Conservation (phyloP, 202 grass and related monocot species). For the Panicum virgatum region DNA sequence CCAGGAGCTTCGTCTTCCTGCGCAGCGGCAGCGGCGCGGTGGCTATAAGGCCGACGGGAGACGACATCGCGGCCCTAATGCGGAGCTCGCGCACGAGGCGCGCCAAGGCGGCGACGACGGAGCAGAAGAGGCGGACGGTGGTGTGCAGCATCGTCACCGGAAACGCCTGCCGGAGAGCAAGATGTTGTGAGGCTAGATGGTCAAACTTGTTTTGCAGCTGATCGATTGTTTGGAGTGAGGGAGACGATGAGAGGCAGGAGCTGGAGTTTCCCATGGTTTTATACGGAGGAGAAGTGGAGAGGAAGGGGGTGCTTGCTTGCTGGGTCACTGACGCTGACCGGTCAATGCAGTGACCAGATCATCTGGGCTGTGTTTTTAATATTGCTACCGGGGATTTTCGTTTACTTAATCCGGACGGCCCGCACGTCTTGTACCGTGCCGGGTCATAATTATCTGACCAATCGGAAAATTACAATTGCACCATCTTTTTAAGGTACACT, state of each 20-base stretch:
- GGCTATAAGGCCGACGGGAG: not conserved
- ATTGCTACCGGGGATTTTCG: not conserved
- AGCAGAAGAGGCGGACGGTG: slow-evolving; percentile 35
- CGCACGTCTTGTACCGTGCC: slow-evolving; percentile 6
- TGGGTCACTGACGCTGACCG: slow-evolving; percentile 41
- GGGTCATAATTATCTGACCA: not conserved
- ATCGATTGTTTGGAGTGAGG: not conserved
- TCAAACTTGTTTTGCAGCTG: not conserved
- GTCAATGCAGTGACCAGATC: slow-evolving; percentile 50
- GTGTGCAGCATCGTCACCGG: slow-evolving; percentile 1
- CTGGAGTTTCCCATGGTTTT: slow-evolving; percentile 15
- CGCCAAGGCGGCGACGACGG: slow-evolving; percentile 22
- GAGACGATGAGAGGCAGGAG: not conserved
- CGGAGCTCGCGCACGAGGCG: slow-evolving; percentile 18
- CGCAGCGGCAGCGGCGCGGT: not conserved
- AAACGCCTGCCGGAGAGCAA: not conserved
- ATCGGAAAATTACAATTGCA: not conserved
- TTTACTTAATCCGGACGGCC: slow-evolving; percentile 44
- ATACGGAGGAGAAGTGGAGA: not conserved
- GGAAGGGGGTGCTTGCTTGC: too few relatives aligned
- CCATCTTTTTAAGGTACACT: not conserved
- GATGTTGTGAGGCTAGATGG: not conserved
- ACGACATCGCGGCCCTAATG: slow-evolving; percentile 3
- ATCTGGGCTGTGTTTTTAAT: not conserved
- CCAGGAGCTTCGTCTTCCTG: not conserved